Evolutionary conservation across 2,329 filamentous ascomycete species (phyloP), one percentile per base, ranked within the genome.

Genomic region (Aspergillus sp.): DNA sequence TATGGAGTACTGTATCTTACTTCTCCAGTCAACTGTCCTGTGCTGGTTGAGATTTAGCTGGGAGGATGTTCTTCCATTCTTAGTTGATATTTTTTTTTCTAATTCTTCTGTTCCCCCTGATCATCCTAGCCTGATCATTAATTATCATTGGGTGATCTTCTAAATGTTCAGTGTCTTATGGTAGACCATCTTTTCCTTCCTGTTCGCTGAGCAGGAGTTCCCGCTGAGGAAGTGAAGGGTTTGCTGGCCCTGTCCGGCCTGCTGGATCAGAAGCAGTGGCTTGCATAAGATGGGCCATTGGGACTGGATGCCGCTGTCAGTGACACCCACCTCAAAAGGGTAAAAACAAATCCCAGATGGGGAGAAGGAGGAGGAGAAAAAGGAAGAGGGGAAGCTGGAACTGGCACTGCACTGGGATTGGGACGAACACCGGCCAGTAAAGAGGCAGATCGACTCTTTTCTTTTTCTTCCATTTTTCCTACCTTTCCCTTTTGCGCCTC

Each of bases 271-370:
- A 59, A 64, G 61, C 63, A 48, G 69, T 72, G 70, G 72, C 71
- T 69, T 73, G 69, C 70, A 73, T 71, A 63, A 70, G 68, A 66
- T 63, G 70, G 67, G 57, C 63, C 58, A 69, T 65, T 60, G 48
- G 60, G 63, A 68, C 65, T 66, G 67, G 59, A 57, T 61, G 64
- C 64, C 62, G 63, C 67, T 69, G 69, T 68, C 69, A 72, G 67
- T 71, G 63, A 69, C 63, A 69, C 65, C 63, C 55, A 53, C 65
- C 59, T 17, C 64, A 67, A 67, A 65, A 54, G 55, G 59, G 64
- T 62, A 59, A 64, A 61, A 61, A 58, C 52, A 61, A 47, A 19
- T 62, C 47, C 60, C 58, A 50, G 62, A 63, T 36, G 57, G 62
- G 60, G 62, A 57, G 49, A 59, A 54, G 45, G 25, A 55, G 55